Evolutionary conservation across 164 flowering plant genomes (phyloP), one percentile per base, ranked within the genome.

Genomic region (Berberis vulgaris): DNA sequence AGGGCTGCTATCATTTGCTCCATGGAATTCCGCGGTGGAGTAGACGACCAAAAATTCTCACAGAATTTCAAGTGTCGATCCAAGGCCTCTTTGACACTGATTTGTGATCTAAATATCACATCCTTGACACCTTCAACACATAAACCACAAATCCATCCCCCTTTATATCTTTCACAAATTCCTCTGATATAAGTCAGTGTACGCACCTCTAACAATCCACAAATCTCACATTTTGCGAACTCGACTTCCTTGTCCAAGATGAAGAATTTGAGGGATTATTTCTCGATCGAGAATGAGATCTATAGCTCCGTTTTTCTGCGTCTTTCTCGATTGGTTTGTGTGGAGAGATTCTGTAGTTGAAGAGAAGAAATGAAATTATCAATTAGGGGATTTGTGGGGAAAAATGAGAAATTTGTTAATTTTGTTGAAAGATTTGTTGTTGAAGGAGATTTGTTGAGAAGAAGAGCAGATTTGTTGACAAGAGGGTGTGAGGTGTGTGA

Each of bases 101-200:
- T 74, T 39, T 79, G 74, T 2, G 88, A 76, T 47, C 88, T 73
- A 13, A 64, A 49, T 45, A 86, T 77, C 72, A 89, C 98, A 42
- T 91, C 86, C 55, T 89, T 83, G 3, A 87, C 79, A 1, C 91
- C 98, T 58, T 91, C 98, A 0, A 84, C 76, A 59, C 98, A 91
- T 2, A 91, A 74, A 1, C 98, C 98, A 60, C 98, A 91, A 40
- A 91, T 82, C 98, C 98, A 91, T 67, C 76, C 77, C 2, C 92
- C 96, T 2, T 74, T 72, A 41, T 82, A 81, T 4, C 95, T 63
- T 53, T 83, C 82, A 0, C 91, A 76, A 4, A 88, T 69, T 6
- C 76, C 65, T 5, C 71, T 78, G 8, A 88, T 86, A 72, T 91
- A 91, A 0, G 73, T 83, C 9, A 72, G 77, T 5, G 97, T 91